Percentiles rank a stretch among this genome's conserved stretches.
Evolutionary conservation across 768 basidiomycete species (phyloP).

Genomic region (Megacollybia marginata): DNA sequence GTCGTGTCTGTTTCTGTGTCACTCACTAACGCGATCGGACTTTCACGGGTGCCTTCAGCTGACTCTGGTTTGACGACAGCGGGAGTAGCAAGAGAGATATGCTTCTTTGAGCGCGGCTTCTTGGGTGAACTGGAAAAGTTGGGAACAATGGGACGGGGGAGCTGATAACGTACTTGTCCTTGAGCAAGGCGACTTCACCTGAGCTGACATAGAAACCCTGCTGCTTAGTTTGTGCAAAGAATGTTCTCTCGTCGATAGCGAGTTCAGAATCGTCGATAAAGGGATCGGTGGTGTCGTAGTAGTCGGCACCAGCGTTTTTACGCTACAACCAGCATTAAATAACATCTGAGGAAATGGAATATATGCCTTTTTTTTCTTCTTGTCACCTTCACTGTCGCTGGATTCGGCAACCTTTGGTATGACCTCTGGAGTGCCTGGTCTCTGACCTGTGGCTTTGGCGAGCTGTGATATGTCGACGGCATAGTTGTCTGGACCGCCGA

Average conservation of each 20-base stretch:
- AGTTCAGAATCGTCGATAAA: constrained; percentile 98
- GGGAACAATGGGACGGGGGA: constrained; percentile 9
- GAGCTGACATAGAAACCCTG: constrained; percentile 89
- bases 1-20: constrained; percentile 24
- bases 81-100: neutral
- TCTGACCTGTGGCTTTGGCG: constrained; percentile 60
- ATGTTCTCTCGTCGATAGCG: constrained; percentile 83
- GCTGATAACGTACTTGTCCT: constrained; percentile 50
- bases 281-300: constrained; percentile 87
- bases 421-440: constrained; percentile 43
- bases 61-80: constrained; percentile 1
- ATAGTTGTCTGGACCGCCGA: constrained; percentile 71
- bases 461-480: constrained; percentile 58
- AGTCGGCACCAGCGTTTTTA: constrained; percentile 54
- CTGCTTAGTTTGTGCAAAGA: constrained; percentile 86
- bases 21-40: constrained; percentile 38
- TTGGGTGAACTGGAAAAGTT: constrained; percentile 43
- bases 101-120: constrained; percentile 60
- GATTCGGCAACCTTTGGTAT: constrained; percentile 36
- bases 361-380: constrained; percentile 18
- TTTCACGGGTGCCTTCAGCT: constrained; percentile 38
- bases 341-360: neutral
- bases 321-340: constrained; percentile 19
- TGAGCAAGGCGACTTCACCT: constrained; percentile 81
- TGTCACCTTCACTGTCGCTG: constrained; percentile 50